Evolutionary conservation across 2,329 filamentous ascomycete genomes (phyloP).

Genomic region (Nannizziopsis arthrosporioides): DNA sequence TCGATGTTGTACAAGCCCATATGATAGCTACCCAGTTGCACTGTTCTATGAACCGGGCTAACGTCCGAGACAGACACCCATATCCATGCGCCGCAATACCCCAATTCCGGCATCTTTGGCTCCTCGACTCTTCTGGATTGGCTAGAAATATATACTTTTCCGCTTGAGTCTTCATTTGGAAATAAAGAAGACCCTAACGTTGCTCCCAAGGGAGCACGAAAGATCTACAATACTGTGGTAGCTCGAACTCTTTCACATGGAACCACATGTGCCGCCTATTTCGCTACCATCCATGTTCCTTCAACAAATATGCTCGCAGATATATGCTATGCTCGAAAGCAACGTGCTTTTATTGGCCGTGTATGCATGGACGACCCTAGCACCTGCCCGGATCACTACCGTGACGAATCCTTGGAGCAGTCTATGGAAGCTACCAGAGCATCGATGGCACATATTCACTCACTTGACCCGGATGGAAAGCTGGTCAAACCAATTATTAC

Average conservation of each 20-base stretch:
- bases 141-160: conserved; percentile 91
- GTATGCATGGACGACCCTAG: conserved; percentile 78
- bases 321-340: conserved; percentile 66
- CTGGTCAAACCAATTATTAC: conserved; percentile 74
- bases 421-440: conserved; percentile 46
- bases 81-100: conserved; percentile 88
- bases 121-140: conserved; percentile 86
- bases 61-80: conserved; percentile 61
- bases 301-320: conserved; percentile 86
- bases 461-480: conserved; percentile 50
- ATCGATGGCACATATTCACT: conserved; percentile 53
- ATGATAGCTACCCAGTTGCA: conserved; percentile 8
- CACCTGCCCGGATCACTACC: conserved; percentile 64
- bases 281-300: conserved; percentile 73
- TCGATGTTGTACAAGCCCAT: background rate
- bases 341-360: conserved; percentile 80
- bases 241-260: conserved; percentile 73
- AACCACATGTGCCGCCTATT: conserved; percentile 91
- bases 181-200: conserved; percentile 16
- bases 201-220: conserved; percentile 21
- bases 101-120: conserved; percentile 87
- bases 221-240: conserved; percentile 67
- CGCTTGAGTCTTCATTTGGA: conserved; percentile 67
- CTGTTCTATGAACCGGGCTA: background rate
- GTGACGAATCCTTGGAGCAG: conserved; percentile 54